Base-by-base conservation (phyloP, 257 asterid genomes). In the Solanum sejunctum region DNA sequence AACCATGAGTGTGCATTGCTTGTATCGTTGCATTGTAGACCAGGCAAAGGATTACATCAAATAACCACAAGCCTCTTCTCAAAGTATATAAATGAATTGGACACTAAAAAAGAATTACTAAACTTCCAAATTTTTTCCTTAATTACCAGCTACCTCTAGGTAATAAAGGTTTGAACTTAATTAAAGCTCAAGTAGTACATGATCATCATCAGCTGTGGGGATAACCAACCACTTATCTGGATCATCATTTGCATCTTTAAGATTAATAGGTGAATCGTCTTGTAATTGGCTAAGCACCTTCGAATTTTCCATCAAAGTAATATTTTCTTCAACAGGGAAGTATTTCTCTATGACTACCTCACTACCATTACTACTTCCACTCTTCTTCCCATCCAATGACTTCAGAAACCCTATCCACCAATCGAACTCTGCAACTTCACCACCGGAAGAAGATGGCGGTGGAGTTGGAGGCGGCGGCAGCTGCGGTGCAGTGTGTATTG, bases 321-420 rank as follows among this genome's bases (percentile, higher is more conserved):
- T 81, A 57, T 66, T 82, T 20, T 8, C 85, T 51, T 69, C 47
- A 54, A n/a, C 18, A n/a, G 83, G 61, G 20, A 32, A 39, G 43
- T 72, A 20, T 52, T 72, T 72, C 7, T 43, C 18, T n/a, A 71
- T 17, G 17, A 20, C 55, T 71, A 71, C 80, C n/a, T 71, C 80
- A 41, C 15, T 15, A 28, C 32, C 16, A 41, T 18, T 71, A 18
- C 32, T 71, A 21, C 17, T 71, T 70, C 6, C 18, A 47, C 36
- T 73, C 60, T 21, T 41, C 41, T 90, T 87, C 6, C 84, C 52
- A 26, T 90, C 90, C 87, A 91, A 87, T 13, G 88, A 88, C 20
- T 58, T 87, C 73, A 91, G 26, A 84, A 91, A 89, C 21, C 88
- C 89, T 0, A 88, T 79, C 92, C 92, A 91, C 92, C 92, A 91